Evolutionary conservation across 805 yeast genomes (phyloP), one percentile per base, ranked within the genome.

Genomic region (Zygosaccharomyces pseudorouxii): DNA sequence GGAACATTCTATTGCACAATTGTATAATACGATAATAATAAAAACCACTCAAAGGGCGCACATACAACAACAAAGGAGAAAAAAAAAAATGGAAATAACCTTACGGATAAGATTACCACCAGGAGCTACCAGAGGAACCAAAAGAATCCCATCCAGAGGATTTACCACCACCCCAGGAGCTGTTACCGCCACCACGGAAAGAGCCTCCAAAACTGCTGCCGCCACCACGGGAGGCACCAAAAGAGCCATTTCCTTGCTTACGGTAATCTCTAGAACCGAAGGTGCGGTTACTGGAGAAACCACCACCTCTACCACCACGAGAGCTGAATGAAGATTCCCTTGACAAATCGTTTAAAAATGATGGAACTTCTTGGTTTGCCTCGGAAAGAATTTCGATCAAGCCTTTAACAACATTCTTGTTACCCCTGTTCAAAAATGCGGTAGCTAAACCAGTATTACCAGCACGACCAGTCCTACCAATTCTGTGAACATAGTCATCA

Each of bases 381-480:
- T 93, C 99, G 58, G 81, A 69, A 65, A 93, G 81, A 61, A 93
- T 79, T 48, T 88, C 96, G 64, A 89, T 71, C 70, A 93, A 75
- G 55, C 89, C 97, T 71, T 87, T 87, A 58, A 81, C 92, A 63
- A 95, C 78, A 67, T 89, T 89, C 67, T 79, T 81, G 81, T 89
- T 93, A 70, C 85, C 86, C 76, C 98, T 86, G 85, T 93, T 93
- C 75, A 93, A 88, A 78, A 93, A 93, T 45, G 99, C 96, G 58
- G 97, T 90, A 57, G 99, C 97, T 62, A 87, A 78, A 86, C 99
- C 99, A 54, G 86, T 83, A 77, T 93, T 93, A 80, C 99, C 99
- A 64, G 99, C 99, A 83, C 99, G 93, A 75, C 99, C 99, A 67
- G 99, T 93, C 83, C 99, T 92, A 81, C 99, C 99, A 69, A 93